These are phyloP conservation scores for Blastocystis sp. DNA, from an alignment of 352 stramenopile species.

Conservation along the genomic window DNA sequence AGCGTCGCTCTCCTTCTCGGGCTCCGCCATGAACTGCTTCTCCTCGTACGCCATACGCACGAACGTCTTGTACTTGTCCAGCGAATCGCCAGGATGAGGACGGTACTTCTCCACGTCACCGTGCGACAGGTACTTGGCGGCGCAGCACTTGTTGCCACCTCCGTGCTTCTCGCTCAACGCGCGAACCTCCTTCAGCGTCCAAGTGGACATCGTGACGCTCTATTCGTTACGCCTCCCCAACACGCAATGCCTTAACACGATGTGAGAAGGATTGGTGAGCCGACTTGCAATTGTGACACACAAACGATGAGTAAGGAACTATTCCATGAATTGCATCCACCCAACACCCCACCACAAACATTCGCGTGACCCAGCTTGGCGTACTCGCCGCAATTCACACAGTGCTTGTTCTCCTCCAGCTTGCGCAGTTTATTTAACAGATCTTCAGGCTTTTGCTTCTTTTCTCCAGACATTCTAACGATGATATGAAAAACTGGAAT, in stretches of 20 bases:
- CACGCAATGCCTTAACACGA: too few species aligned
- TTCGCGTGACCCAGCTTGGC: slow-evolving; percentile 24
- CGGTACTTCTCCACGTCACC: slow-evolving; percentile 14
- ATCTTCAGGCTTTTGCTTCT: slow-evolving; percentile 44
- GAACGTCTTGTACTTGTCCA: slow-evolving; percentile 25
- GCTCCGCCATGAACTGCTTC: slow-evolving; percentile 1
- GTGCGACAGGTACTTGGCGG: neutral
- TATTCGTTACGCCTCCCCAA: too few species aligned
- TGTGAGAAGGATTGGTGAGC: slow-evolving; percentile 29
- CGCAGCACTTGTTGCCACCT: neutral
- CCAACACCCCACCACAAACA: neutral
- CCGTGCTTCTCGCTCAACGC: neutral
- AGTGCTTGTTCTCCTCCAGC: slow-evolving; percentile 13
- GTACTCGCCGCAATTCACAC: neutral
- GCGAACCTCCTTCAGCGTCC: slow-evolving; percentile 13
- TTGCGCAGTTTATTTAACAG: neutral
- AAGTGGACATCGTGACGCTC: slow-evolving; percentile 31
- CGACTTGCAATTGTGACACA: slow-evolving; percentile 3
- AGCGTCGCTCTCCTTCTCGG: neutral
- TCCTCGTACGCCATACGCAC: neutral
- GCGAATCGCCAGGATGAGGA: slow-evolving; percentile 11
- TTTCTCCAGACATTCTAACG: slow-evolving; percentile 29
- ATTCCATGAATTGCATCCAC: neutral
- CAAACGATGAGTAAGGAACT: slow-evolving; percentile 13
- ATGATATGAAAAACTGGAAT: neutral